Evolutionary conservation across 495 filamentous ascomycete species (phyloP).

Genomic region (Penicillium manginii): DNA sequence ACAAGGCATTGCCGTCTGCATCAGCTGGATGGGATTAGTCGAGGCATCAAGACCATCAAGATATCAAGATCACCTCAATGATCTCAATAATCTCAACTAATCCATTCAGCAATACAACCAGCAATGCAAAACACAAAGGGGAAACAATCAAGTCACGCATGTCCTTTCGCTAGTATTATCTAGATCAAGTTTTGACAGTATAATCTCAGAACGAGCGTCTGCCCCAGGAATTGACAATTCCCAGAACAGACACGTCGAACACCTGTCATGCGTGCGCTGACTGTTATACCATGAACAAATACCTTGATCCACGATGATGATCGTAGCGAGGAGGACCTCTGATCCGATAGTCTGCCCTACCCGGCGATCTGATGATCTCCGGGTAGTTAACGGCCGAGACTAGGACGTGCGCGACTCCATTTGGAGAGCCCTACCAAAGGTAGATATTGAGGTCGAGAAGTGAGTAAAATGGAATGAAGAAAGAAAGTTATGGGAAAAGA

Average conservation of each 20-base stretch:
- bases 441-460: slow-evolving; percentile 10
- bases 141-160: slow-evolving; percentile 65
- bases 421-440: slow-evolving; percentile 42
- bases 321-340: slow-evolving; percentile 29
- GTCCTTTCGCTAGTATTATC: slow-evolving; percentile 85
- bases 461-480: slow-evolving; percentile 5
- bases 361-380: no score
- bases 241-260: slow-evolving; percentile 40
- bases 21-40: neutral
- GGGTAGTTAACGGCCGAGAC: slow-evolving; percentile 2
- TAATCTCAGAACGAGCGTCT: slow-evolving; percentile 63
- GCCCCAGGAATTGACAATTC: slow-evolving; percentile 4
- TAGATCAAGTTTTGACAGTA: slow-evolving; percentile 80
- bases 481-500: slow-evolving; percentile 1
- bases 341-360: no score
- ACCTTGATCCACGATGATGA: slow-evolving; percentile 56
- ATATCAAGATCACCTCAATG: no score
- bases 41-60: no score
- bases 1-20: slow-evolving; percentile 7
- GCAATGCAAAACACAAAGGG: slow-evolving; percentile 32
- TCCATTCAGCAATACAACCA: slow-evolving; percentile 17
- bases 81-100: neutral
- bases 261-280: slow-evolving; percentile 64
- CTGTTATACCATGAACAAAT: slow-evolving; percentile 56
- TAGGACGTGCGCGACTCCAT: slow-evolving; percentile 42